These are phyloP conservation scores for Corchorus capsularis DNA, from an alignment of 345 rosid genomes.

Conservation along the genomic window DNA sequence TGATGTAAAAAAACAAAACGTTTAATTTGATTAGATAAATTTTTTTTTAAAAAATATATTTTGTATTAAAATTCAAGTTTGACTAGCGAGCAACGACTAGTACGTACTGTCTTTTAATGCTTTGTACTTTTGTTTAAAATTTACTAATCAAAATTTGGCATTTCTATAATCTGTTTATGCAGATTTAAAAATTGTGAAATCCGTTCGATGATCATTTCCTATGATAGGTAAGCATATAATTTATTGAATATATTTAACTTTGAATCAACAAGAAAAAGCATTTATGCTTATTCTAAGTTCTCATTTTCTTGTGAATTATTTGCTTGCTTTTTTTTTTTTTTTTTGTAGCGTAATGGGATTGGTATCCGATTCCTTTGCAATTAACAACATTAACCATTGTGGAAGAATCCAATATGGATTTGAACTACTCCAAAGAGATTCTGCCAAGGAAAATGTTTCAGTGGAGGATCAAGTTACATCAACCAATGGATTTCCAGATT, in stretches of 20 bases:
- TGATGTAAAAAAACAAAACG: no score
- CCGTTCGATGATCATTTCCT: constrained; percentile 43
- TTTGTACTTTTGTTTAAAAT: no score
- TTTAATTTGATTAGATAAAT: no score
- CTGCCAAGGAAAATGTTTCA: background rate
- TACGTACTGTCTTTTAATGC: no score
- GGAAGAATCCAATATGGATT: constrained; percentile 6
- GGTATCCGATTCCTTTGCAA: constrained; percentile 19
- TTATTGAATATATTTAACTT: background rate
- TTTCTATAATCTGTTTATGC: background rate
- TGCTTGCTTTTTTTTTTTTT: no score
- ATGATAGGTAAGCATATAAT: constrained; percentile 33
- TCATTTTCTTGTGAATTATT: background rate
- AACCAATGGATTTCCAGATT: background rate
- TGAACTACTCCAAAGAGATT: constrained; percentile 4
- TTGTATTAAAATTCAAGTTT: no score
- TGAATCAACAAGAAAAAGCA: no score
- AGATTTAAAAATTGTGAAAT: constrained; percentile 65
- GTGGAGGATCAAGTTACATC: constrained; percentile 17
- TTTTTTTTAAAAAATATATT: no score
- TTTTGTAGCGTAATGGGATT: constrained; percentile 20
- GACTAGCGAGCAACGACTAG: no score
- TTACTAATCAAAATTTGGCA: background rate
- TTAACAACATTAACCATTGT: background rate
- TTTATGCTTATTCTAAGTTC: background rate